Evolutionary conservation across 2,329 filamentous ascomycete species (phyloP).

Genomic region (Mycosphaerella sp.): DNA sequence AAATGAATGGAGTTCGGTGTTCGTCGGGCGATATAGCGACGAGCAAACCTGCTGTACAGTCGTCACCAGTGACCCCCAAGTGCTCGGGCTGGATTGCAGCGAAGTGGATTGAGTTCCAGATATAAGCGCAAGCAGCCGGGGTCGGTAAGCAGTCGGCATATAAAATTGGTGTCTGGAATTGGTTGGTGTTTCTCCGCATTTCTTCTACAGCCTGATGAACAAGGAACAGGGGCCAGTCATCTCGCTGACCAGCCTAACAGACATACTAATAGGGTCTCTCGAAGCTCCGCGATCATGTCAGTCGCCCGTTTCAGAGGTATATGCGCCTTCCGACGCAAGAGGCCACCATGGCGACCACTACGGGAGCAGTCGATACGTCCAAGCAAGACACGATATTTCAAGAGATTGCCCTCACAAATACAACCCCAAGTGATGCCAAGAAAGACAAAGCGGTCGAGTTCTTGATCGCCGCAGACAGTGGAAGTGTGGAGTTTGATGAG

Average conservation of each 20-base stretch:
- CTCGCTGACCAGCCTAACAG: background rate
- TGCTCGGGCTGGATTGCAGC: background rate
- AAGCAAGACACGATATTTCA: background rate
- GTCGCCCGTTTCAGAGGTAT: background rate
- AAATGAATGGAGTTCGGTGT: background rate
- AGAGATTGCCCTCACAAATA: background rate
- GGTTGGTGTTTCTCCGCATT: background rate
- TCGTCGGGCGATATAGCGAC: background rate
- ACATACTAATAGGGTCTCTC: background rate
- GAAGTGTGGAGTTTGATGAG: constrained; percentile 41
- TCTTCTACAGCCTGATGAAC: background rate
- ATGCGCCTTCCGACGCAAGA: background rate
- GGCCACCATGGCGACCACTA: background rate
- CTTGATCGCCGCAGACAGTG: constrained; percentile 2
- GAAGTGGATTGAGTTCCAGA: background rate
- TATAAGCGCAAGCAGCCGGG: background rate
- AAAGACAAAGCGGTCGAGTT: constrained; percentile 8
- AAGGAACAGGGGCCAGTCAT: background rate
- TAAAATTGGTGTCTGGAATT: background rate
- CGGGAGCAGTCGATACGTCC: background rate
- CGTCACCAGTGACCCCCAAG: background rate
- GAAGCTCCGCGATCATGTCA: background rate
- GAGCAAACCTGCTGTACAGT: background rate
- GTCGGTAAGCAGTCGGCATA: background rate
- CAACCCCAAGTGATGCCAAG: background rate